Evolutionary conservation across 2,329 filamentous ascomycete species (phyloP).

Genomic region (Exophiala dermatitidis): DNA sequence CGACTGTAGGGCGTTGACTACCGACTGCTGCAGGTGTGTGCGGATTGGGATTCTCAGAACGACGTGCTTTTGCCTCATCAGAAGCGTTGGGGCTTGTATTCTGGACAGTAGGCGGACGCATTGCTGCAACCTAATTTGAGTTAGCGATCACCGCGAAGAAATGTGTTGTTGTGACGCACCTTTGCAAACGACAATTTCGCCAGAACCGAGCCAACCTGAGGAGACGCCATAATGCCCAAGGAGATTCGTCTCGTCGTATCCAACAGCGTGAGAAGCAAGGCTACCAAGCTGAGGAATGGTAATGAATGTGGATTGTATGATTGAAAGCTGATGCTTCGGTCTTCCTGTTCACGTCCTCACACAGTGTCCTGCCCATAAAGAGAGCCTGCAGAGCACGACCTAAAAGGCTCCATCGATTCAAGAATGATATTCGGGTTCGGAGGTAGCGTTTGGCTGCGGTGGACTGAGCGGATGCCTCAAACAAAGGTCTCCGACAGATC

Average conservation of each 20-base stretch:
- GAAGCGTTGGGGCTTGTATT: conserved; percentile 8
- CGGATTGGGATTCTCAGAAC: conserved; percentile 4
- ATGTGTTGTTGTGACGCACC: conserved; percentile 41
- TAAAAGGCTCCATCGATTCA: conserved; percentile 26
- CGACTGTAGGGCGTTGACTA: conserved; percentile 1
- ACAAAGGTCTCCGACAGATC: too few relatives aligned
- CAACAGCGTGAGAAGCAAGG: conserved; percentile 16
- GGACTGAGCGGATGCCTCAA: neutral
- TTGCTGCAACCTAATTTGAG: conserved; percentile 38
- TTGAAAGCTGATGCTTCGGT: conserved; percentile 12
- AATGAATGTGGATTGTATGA: conserved; percentile 18
- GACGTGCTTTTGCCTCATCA: conserved; percentile 24
- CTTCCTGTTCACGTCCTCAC: conserved; percentile 19
- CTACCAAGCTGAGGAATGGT: conserved; percentile 21
- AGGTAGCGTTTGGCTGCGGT: neutral
- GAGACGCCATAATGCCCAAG: conserved; percentile 27
- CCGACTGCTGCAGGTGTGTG: neutral
- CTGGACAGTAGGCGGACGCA: conserved; percentile 31
- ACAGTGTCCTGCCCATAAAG: conserved; percentile 21
- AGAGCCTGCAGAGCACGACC: conserved; percentile 20
- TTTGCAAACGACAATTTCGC: conserved; percentile 68
- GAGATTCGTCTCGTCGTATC: conserved; percentile 28
- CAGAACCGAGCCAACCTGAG: conserved; percentile 28
- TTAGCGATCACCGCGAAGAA: conserved; percentile 23
- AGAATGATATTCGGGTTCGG: conserved; percentile 4